phyloP scores from a whole-genome alignment of 805 yeast genomes.

The Lachancea fermentati region DNA sequence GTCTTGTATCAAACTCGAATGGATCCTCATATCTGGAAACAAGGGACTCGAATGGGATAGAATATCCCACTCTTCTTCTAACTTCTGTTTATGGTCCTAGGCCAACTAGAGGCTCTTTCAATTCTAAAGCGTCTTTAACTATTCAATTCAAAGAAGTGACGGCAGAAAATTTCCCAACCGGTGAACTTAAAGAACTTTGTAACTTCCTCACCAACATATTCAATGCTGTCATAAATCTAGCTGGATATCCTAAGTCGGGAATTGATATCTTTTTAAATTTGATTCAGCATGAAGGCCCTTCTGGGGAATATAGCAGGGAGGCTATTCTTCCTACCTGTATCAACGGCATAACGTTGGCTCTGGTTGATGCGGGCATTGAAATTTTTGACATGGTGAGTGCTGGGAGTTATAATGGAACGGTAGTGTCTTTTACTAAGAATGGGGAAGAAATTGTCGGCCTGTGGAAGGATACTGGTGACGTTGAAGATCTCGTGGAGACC shows the following conservation, averaged over 20 bases:
- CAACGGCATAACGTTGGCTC: conserved; percentile 53
- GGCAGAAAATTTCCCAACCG: conserved; percentile 20
- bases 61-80: conserved; percentile 41
- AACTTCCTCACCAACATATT: conserved; percentile 35
- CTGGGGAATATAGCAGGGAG: conserved; percentile 21
- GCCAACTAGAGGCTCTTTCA: conserved; percentile 71
- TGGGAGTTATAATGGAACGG: conserved; percentile 42
- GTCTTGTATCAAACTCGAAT: conserved; percentile 61
- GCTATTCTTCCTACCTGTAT: conserved; percentile 36
- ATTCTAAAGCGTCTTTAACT: conserved; percentile 57
- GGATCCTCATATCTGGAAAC: conserved; percentile 84
- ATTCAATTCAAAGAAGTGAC: conserved; percentile 42
- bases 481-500: conserved; percentile 29
- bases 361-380: conserved; percentile 83
- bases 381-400: conserved; percentile 69
- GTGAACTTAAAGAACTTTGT: conserved; percentile 38
- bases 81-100: conserved; percentile 84
- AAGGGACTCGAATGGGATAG: too few species aligned
- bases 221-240: conserved; percentile 39
- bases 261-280: conserved; percentile 73
- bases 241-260: conserved; percentile 84
- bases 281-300: conserved; percentile 28
- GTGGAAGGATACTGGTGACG: conserved; percentile 41
- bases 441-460: conserved; percentile 57
- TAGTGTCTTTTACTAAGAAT: conserved; percentile 49